Evolutionary conservation across 2,329 filamentous ascomycete species (phyloP).

Genomic region (Calonectria montana): DNA sequence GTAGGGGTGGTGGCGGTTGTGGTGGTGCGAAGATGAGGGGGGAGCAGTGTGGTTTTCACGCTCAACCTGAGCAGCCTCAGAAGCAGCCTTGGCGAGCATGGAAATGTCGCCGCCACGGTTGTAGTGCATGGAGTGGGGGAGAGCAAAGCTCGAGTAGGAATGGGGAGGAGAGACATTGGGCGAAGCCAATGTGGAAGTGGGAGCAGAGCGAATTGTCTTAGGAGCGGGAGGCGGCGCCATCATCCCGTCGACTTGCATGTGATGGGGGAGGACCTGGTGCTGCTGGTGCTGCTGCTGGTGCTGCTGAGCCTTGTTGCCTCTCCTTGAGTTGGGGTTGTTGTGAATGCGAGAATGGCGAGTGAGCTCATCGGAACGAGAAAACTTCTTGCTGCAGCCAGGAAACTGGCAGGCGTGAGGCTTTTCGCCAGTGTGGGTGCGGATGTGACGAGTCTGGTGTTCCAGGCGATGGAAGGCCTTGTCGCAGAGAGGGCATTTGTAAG

Average conservation of each 20-base stretch:
- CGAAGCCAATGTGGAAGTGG: constrained; percentile 86
- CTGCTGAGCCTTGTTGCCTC: constrained; percentile 83
- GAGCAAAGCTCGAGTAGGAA: constrained; percentile 80
- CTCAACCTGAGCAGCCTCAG: constrained; percentile 71
- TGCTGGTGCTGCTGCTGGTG: constrained; percentile 51
- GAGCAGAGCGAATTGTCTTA: constrained; percentile 88
- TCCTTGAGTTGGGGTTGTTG: constrained; percentile 96
- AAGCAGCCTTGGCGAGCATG: constrained; percentile 70
- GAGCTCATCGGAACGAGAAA: constrained; percentile 95
- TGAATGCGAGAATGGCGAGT: constrained; percentile 98
- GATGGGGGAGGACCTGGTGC: constrained; percentile 53
- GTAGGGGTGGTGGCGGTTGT: constrained; percentile 65
- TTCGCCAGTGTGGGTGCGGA: constrained; percentile 96
- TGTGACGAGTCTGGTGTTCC: constrained; percentile 92
- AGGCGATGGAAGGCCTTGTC: constrained; percentile 98
- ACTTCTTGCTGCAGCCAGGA: constrained; percentile 95
- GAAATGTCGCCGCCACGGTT: constrained; percentile 65
- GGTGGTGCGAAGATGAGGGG: constrained; percentile 50
- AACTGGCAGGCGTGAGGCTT: constrained; percentile 98
- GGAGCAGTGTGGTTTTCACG: constrained; percentile 62
- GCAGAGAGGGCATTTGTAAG: constrained; percentile 98
- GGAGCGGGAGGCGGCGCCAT: constrained; percentile 82
- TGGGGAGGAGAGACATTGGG: constrained; percentile 96
- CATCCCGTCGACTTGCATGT: constrained; percentile 70
- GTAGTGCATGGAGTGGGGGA: constrained; percentile 62